phyloP scores from a whole-genome alignment of 2,329 filamentous ascomycete species.

The Periconia digitata region DNA sequence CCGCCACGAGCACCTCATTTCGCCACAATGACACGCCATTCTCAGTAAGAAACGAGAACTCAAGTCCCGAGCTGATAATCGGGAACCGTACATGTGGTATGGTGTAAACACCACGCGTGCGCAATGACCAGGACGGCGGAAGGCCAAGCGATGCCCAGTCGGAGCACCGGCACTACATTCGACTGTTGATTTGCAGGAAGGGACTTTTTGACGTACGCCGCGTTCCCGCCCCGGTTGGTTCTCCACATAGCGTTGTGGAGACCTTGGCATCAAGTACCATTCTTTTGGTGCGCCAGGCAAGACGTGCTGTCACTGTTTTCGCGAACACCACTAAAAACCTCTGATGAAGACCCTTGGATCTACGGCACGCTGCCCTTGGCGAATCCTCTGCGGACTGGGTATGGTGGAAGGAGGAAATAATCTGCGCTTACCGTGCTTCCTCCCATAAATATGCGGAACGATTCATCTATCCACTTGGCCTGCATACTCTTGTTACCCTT shows the following conservation, averaged over 20 bases:
- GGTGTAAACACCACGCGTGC: not conserved
- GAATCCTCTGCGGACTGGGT: not conserved
- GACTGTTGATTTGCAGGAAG: slow-evolving; percentile 20
- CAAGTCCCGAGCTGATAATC: not conserved
- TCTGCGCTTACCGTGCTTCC: not conserved
- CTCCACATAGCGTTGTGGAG: slow-evolving; percentile 23
- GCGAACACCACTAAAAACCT: not conserved
- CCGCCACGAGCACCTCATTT: not conserved
- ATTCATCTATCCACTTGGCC: not conserved
- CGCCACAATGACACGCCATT: not conserved
- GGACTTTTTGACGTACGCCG: slow-evolving; percentile 28
- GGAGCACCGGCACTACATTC: slow-evolving; percentile 23
- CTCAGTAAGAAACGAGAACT: not conserved
- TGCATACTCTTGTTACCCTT: not conserved
- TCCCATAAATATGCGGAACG: not conserved
- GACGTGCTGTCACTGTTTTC: slow-evolving; percentile 1
- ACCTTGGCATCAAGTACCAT: slow-evolving; percentile 23
- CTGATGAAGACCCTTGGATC: not conserved
- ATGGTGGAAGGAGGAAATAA: not conserved
- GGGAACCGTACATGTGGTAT: not conserved
- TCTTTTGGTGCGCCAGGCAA: slow-evolving; percentile 1
- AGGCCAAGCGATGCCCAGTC: slow-evolving; percentile 30
- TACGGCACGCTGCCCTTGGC: not conserved
- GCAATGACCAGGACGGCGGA: slow-evolving; percentile 15
- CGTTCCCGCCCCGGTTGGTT: slow-evolving; percentile 14